Conservation (phyloP, 148 eudicot species). For the Gaultheria prostrata region DNA sequence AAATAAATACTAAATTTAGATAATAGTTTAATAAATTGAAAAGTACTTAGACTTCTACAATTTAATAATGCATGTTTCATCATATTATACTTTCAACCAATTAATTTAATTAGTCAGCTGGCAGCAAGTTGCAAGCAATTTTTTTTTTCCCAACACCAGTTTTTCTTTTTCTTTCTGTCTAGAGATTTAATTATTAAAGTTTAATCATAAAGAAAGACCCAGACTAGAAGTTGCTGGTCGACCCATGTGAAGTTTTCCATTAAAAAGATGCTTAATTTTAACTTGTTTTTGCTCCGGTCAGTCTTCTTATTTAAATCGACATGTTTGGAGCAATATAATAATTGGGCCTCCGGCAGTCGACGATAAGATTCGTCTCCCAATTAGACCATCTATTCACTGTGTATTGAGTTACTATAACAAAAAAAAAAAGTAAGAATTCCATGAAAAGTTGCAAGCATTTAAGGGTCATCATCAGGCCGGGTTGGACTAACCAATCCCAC, state of each 20-base stretch:
- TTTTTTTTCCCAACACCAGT: neutral
- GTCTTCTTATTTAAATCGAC: neutral
- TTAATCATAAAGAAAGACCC: neutral
- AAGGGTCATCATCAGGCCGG: no score
- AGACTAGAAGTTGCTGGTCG: neutral
- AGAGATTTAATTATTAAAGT: neutral
- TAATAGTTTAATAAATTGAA: neutral
- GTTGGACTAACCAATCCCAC: no score
- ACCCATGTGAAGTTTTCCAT: neutral
- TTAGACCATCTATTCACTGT: no score
- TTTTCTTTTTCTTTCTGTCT: neutral
- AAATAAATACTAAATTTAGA: neutral
- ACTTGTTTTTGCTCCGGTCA: neutral
- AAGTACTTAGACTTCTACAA: neutral
- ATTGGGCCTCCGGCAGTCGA: no score
- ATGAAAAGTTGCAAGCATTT: no score
- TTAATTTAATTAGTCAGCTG: constrained; percentile 1
- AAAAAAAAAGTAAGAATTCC: no score
- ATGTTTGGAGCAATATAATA: neutral
- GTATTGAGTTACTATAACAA: no score
- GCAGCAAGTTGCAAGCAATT: constrained; percentile 6
- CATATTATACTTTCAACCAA: neutral
- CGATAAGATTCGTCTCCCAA: no score
- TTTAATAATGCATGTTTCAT: neutral
- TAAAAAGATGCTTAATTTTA: neutral